Evolutionary conservation across 192 early-diverging fungal genomes (phyloP).

Genomic region (Coemansia sp.): DNA sequence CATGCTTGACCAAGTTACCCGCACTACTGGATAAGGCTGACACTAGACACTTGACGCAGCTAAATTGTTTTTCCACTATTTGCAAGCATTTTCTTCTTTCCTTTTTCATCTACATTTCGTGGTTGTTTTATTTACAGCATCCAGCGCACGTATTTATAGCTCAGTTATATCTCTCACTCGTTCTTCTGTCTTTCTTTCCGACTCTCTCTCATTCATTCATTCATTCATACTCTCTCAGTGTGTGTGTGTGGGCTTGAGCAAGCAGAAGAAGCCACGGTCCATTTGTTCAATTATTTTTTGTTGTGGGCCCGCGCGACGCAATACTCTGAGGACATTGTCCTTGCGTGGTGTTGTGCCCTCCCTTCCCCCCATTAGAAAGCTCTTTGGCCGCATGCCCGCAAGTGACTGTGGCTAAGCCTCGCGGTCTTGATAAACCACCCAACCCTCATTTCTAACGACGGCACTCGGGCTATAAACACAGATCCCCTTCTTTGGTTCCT

Average conservation of each 20-base stretch:
- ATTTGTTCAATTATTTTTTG: conserved; percentile 2
- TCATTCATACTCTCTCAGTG: conserved; percentile 16
- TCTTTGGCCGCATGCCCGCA: neutral
- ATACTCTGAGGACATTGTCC: conserved; percentile 4
- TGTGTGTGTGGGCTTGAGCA: neutral
- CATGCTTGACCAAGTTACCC: neutral
- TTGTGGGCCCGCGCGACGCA: conserved; percentile 4
- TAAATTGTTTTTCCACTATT: conserved; percentile 10
- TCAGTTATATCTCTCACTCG: conserved; percentile 13
- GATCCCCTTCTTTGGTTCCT: conserved; percentile 11
- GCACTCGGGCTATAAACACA: conserved; percentile 10
- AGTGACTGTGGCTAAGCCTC: conserved; percentile 1
- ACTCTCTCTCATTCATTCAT: conserved; percentile 14
- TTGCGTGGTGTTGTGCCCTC: conserved; percentile 3
- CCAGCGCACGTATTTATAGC: conserved; percentile 16
- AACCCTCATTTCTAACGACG: conserved; percentile 11
- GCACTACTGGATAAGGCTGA: neutral
- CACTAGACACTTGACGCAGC: neutral
- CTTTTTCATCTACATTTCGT: conserved; percentile 13
- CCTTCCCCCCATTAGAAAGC: neutral
- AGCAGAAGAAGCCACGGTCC: conserved; percentile 23
- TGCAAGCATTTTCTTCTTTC: conserved; percentile 29
- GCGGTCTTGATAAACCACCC: conserved; percentile 4
- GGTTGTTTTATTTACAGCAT: conserved; percentile 11
- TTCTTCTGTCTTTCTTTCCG: neutral